Evolutionary conservation across 192 early-diverging fungal genomes (phyloP).

Genomic region (Gigaspora rosea): DNA sequence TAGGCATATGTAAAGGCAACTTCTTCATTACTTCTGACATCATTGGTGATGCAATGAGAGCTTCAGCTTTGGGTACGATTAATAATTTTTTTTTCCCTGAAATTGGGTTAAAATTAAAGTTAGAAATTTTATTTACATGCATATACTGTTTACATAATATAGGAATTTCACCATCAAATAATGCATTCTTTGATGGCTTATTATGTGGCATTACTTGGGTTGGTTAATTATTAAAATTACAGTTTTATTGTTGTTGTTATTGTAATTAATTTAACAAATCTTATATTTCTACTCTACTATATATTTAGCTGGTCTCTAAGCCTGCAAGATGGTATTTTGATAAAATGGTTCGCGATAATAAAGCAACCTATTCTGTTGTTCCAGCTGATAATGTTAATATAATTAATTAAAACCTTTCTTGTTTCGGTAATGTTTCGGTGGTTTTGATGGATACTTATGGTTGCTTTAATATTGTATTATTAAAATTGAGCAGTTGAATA

Average conservation of each 20-base stretch:
- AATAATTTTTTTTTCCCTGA: neutral
- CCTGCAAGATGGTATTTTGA: neutral
- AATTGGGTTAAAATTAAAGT: neutral
- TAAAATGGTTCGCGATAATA: too few species aligned
- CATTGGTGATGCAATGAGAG: too few species aligned
- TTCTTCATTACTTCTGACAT: too few species aligned
- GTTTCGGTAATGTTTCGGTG: too few species aligned
- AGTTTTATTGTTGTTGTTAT: neutral
- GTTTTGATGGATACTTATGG: too few species aligned
- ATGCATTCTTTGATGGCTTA: slow-evolving; percentile 2
- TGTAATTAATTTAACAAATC: neutral
- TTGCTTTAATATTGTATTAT: too few species aligned
- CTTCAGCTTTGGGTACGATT: slow-evolving; percentile 35
- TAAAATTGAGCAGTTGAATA: too few species aligned
- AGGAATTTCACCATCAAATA: slow-evolving; percentile 30
- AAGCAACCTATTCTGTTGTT: too few species aligned
- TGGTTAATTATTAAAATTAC: too few species aligned
- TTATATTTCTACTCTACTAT: neutral
- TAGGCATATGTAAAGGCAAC: slow-evolving; percentile 35
- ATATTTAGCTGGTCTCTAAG: neutral
- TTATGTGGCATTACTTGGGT: too few species aligned
- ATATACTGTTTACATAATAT: slow-evolving; percentile 30
- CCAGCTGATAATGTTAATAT: too few species aligned
- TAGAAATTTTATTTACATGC: slow-evolving; percentile 34
- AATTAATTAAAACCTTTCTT: too few species aligned